Base-by-base conservation (phyloP, 169 alveolate species). In the Babesia ovata region DNA sequence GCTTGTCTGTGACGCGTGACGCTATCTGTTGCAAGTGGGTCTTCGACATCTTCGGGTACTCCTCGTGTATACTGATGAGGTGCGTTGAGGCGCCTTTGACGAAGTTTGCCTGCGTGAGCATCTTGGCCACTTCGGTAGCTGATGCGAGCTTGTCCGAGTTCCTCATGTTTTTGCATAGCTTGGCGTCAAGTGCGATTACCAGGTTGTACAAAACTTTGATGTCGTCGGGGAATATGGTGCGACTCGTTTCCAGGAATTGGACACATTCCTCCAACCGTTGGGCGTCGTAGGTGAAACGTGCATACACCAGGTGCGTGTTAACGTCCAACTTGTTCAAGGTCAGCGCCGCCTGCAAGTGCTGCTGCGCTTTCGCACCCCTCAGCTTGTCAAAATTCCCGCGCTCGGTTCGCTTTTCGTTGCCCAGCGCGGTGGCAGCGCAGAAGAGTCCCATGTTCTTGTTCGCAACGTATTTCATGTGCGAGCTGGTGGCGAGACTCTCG, bases 321-420 rank as follows among this genome's bases (percentile, higher is more conserved):
- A 45, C 33, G 53, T 81, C 79, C 84, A 81, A 46, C 45, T 46
- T 72, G 44, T 65, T 59, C 45, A 61, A 33, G 24, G 72, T 52
- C 26, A 81, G 49, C 13, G 88, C 88, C 13, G 58, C 54, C 69
- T 65, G 79, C 48, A 72, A 44, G 44, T 81, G 77, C 50, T 81
- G 88, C 57, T 81, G 88, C 21, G 88, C 75, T 56, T 81, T 81
- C 21, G 88, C 83, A 10, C 50, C 83, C 39, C 67, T 26, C 36
- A 81, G 29, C 39, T 72, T 81, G 49, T 81, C 75, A 7, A 62
- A 58, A 19, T 53, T 81, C 13, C 70, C 75, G 44, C 58, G 50
- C 17, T 81, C 88, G 26, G 46, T 28, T 42, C 70, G 57, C 29
- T 57, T 29, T 14, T 81, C 88, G 61, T 66, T 81, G 44, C 73